These are phyloP conservation scores for Fistulifera pelliculosa DNA, from an alignment of 108 stramenopile genomes.

Conservation along the genomic window DNA sequence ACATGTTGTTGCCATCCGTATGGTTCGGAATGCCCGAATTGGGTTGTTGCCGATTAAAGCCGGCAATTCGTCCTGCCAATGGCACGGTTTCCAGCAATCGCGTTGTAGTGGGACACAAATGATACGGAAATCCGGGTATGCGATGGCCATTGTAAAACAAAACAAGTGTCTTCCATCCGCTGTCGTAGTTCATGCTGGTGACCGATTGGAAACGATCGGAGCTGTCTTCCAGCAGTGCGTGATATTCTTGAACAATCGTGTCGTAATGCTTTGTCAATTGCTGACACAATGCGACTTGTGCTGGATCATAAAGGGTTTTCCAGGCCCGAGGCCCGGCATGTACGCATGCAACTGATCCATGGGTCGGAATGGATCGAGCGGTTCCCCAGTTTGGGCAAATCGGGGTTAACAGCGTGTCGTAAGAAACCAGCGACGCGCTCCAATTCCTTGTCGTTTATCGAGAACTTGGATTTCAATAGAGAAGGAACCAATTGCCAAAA, in stretches of 20 bases:
- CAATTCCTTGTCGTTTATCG: conserved; percentile 47
- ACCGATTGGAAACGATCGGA: conserved; percentile 74
- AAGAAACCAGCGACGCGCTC: conserved; percentile 69
- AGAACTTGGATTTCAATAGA: conserved; percentile 61
- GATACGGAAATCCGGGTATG: conserved; percentile 78
- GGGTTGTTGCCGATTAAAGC: conserved; percentile 80
- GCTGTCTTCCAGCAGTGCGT: conserved; percentile 49
- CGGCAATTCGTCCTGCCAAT: conserved; percentile 75
- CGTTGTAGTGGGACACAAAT: conserved; percentile 75
- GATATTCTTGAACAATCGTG: conserved; percentile 52
- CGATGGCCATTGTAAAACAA: conserved; percentile 81
- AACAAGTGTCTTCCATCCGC: conserved; percentile 79
- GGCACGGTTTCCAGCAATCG: conserved; percentile 69
- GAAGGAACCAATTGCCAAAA: conserved; percentile 77
- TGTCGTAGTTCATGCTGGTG: conserved; percentile 80
- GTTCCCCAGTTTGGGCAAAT: conserved; percentile 38
- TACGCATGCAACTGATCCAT: conserved; percentile 75
- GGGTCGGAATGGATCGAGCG: conserved; percentile 62
- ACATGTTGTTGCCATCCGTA: conserved; percentile 86
- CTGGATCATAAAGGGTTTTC: conserved; percentile 61
- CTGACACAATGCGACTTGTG: conserved; percentile 38
- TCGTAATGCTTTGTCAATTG: conserved; percentile 62
- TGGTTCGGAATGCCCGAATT: conserved; percentile 69
- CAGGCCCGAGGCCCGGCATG: conserved; percentile 59
- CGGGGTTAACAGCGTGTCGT: conserved; percentile 31